These are phyloP conservation scores for Aureobasidium sp. DNA, from an alignment of 2,329 filamentous ascomycete genomes.

Conservation along the genomic window DNA sequence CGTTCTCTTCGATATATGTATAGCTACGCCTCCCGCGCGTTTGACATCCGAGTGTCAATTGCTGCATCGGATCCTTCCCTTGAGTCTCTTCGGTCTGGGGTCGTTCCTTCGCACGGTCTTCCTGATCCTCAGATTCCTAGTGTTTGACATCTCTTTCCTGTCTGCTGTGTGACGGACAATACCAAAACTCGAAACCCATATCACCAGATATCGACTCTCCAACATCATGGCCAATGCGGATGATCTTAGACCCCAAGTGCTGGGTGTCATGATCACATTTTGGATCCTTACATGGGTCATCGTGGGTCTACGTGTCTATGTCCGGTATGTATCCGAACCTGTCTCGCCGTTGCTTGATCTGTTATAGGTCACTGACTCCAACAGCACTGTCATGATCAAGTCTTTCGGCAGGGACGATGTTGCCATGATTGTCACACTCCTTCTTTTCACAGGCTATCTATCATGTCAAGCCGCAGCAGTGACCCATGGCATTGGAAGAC, in stretches of 20 bases:
- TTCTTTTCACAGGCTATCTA: conserved; percentile 38
- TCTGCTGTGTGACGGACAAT: neutral
- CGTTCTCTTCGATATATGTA: conserved; percentile 3
- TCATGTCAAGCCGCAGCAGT: conserved; percentile 36
- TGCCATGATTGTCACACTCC: conserved; percentile 35
- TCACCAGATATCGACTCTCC: neutral
- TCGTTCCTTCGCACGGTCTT: conserved; percentile 11
- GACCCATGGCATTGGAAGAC: conserved; percentile 36
- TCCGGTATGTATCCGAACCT: conserved; percentile 20
- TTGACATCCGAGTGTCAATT: conserved; percentile 1
- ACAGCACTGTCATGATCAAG: conserved; percentile 32
- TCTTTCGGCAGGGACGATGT: conserved; percentile 39
- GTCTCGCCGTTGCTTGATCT: neutral
- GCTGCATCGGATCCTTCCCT: neutral
- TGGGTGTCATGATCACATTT: conserved; percentile 13
- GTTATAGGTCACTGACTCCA: neutral
- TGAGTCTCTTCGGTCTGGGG: neutral
- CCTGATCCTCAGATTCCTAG: neutral
- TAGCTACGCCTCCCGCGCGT: neutral
- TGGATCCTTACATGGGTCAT: conserved; percentile 12
- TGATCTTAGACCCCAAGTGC: conserved; percentile 12
- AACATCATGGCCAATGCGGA: conserved; percentile 10
- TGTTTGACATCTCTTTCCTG: neutral
- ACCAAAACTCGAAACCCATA: neutral
- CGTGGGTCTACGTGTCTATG: conserved; percentile 22